These are phyloP conservation scores for Kwoniella mangroviensis DNA, from an alignment of 768 basidiomycete genomes.

Conservation along the genomic window DNA sequence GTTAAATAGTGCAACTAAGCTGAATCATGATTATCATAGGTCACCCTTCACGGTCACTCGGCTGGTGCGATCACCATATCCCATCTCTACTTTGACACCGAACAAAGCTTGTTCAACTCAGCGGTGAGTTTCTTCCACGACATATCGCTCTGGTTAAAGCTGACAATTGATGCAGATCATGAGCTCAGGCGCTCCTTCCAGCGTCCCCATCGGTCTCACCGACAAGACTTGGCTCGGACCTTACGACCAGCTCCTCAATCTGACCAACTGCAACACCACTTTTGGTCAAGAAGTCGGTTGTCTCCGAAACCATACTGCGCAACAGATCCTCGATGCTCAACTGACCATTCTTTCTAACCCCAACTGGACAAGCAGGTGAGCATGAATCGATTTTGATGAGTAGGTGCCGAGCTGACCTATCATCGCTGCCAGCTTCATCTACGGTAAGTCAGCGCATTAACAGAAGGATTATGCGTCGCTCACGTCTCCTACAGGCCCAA, in stretches of 20 bases:
- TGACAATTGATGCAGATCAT: slow-evolving; percentile 26
- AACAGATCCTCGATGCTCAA: slow-evolving; percentile 40
- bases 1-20: slow-evolving; percentile 44
- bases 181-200: slow-evolving; percentile 36
- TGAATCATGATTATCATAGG: slow-evolving; percentile 59
- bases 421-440: slow-evolving; percentile 35
- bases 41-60: slow-evolving; percentile 64
- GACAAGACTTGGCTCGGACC: slow-evolving; percentile 35
- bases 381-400: background rate
- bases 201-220: slow-evolving; percentile 22
- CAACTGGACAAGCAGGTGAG: slow-evolving; percentile 35
- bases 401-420: background rate
- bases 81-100: slow-evolving; percentile 54
- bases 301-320: slow-evolving; percentile 37
- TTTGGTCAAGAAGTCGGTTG: slow-evolving; percentile 40
- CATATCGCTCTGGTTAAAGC: background rate
- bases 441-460: slow-evolving; percentile 12
- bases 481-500: slow-evolving; percentile 27
- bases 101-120: slow-evolving; percentile 19
- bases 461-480: background rate
- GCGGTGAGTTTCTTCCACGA: slow-evolving; percentile 15
- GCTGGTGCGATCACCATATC: slow-evolving; percentile 66
- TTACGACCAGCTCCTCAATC: slow-evolving; percentile 38
- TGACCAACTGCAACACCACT: slow-evolving; percentile 38
- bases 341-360: slow-evolving; percentile 22